Evolutionary conservation across 352 stramenopile genomes (phyloP).

Genomic region (Aphanomyces stellatus): DNA sequence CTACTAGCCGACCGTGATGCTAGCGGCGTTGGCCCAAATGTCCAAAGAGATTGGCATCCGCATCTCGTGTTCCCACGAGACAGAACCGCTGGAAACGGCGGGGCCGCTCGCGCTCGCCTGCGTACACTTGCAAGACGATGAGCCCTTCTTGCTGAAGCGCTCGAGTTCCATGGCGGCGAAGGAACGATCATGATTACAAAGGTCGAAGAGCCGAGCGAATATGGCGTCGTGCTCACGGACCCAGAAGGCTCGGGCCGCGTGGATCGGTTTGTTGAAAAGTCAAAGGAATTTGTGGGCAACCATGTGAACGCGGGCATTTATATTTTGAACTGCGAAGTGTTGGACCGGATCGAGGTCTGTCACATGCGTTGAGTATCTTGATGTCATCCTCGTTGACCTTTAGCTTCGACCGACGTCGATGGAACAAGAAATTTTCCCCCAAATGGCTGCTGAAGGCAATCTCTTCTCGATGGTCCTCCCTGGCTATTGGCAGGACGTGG

Average conservation of each 20-base stretch:
- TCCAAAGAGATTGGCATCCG: slow-evolving; percentile 81
- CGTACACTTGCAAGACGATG: slow-evolving; percentile 64
- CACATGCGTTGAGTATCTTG: background rate
- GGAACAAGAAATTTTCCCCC: slow-evolving; percentile 85
- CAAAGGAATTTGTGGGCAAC: slow-evolving; percentile 82
- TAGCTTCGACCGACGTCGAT: slow-evolving; percentile 82
- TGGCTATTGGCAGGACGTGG: slow-evolving; percentile 89
- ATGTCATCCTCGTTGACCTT: background rate
- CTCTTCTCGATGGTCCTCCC: slow-evolving; percentile 79
- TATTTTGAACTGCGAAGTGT: slow-evolving; percentile 80
- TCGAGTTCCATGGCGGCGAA: slow-evolving; percentile 75
- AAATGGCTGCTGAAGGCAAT: slow-evolving; percentile 82
- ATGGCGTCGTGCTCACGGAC: slow-evolving; percentile 75
- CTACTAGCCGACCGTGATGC: slow-evolving; percentile 85
- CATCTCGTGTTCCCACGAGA: slow-evolving; percentile 84
- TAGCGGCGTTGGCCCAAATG: slow-evolving; percentile 69
- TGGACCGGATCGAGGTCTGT: slow-evolving; percentile 68
- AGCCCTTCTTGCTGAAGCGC: slow-evolving; percentile 65
- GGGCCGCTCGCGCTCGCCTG: slow-evolving; percentile 72
- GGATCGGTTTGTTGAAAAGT: slow-evolving; percentile 86
- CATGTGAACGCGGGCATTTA: slow-evolving; percentile 89
- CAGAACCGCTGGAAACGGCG: slow-evolving; percentile 70
- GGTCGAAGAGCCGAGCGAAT: slow-evolving; percentile 85
- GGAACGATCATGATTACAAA: slow-evolving; percentile 77
- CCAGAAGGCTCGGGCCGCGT: slow-evolving; percentile 59